Percentiles rank a stretch among this genome's conserved stretches.
Evolutionary conservation across 2,329 filamentous ascomycete genomes (phyloP).

Genomic region (Sporothrix pallida): DNA sequence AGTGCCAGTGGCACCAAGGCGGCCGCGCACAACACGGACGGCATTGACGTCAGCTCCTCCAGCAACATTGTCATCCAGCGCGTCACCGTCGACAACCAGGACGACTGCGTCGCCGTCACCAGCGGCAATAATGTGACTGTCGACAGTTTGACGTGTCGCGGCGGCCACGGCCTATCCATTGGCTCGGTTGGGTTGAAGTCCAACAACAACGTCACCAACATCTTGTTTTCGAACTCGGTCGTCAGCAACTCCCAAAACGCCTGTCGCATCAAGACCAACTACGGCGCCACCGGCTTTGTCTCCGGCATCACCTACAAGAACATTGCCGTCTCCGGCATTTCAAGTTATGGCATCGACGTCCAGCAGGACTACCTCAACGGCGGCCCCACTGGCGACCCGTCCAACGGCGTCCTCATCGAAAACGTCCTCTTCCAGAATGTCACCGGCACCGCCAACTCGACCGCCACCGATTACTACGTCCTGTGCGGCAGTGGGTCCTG

Average conservation of each 20-base stretch:
- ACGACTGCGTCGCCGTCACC: slow-evolving; percentile 15
- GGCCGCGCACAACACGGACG: slow-evolving; percentile 3
- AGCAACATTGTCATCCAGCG: neutral
- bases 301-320: neutral
- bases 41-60: neutral
- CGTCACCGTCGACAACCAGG: slow-evolving; percentile 9
- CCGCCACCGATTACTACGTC: neutral
- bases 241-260: neutral
- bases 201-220: slow-evolving; percentile 5
- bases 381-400: neutral
- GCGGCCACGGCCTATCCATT: slow-evolving; percentile 11
- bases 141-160: neutral
- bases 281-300: neutral
- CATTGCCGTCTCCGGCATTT: neutral
- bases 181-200: neutral
- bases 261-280: slow-evolving; percentile 7
- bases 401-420: neutral
- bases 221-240: neutral
- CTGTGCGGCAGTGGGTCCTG: neutral
- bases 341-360: neutral
- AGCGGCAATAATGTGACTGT: slow-evolving; percentile 13
- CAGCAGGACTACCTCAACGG: slow-evolving; percentile 20
- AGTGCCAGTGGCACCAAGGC: neutral
- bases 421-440: neutral
- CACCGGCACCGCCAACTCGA: neutral